Evolutionary conservation across 176 grass and related monocot species (phyloP).

Genomic region (Avena eriantha): DNA sequence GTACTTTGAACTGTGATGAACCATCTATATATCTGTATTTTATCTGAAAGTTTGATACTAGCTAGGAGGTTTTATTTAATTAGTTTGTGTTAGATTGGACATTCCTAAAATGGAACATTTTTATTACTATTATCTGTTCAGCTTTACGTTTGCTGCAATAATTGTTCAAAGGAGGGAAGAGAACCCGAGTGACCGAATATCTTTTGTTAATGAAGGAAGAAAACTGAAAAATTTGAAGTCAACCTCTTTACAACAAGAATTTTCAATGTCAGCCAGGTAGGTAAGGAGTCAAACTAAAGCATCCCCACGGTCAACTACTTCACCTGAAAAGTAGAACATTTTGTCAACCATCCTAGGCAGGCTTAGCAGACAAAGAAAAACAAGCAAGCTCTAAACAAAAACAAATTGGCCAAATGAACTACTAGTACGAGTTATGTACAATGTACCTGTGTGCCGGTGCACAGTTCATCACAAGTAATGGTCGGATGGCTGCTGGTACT

Average conservation of each 20-base stretch:
- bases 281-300: conserved; percentile 16
- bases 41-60: no score
- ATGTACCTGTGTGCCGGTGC: conserved; percentile 4
- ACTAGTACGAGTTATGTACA: conserved; percentile 7
- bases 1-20: no score
- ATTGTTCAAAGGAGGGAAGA: background rate
- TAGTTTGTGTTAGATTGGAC: no score
- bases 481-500: background rate
- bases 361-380: conserved; percentile 16
- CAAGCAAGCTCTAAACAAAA: conserved; percentile 34
- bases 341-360: conserved; percentile 14
- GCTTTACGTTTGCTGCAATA: background rate
- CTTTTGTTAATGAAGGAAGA: background rate
- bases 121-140: background rate
- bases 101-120: no score
- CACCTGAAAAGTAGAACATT: background rate
- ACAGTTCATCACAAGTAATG: background rate
- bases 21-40: no score
- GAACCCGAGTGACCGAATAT: background rate
- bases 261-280: background rate
- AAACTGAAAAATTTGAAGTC: background rate
- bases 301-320: background rate
- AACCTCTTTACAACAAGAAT: background rate
- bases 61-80: no score
- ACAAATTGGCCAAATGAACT: conserved; percentile 13